Conservation (phyloP, 495 filamentous ascomycete genomes). For the Cercophora samala region DNA sequence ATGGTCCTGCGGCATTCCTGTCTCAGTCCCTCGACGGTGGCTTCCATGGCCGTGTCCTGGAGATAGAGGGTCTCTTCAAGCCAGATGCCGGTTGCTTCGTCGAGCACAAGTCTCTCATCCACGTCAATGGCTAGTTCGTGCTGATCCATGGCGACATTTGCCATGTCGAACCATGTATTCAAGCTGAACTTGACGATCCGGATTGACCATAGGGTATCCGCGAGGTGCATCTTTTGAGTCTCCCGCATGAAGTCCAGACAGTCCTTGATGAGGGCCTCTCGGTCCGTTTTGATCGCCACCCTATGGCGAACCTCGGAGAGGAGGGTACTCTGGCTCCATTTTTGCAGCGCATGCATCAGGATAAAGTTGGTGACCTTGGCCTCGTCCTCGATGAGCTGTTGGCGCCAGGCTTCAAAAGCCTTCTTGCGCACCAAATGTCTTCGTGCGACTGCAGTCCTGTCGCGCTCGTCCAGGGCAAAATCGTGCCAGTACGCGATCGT, state of each 20-base stretch:
- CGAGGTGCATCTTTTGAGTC: slow-evolving; percentile 22
- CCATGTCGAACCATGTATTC: slow-evolving; percentile 20
- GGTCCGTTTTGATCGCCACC: slow-evolving; percentile 24
- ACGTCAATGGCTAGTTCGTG: slow-evolving; percentile 23
- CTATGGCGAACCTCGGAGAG: slow-evolving; percentile 29
- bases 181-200: slow-evolving; percentile 11
- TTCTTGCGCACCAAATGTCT: slow-evolving; percentile 66
- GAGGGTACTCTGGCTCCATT: slow-evolving; percentile 28
- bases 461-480: slow-evolving; percentile 26
- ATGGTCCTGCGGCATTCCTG: slow-evolving; percentile 18
- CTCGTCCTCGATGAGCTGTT: slow-evolving; percentile 70
- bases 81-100: slow-evolving; percentile 33
- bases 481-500: slow-evolving; percentile 25
- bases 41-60: slow-evolving; percentile 21
- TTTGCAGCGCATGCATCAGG: slow-evolving; percentile 43
- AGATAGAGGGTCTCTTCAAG: slow-evolving; percentile 29
- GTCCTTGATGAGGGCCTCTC: slow-evolving; percentile 15
- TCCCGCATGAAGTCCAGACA: slow-evolving; percentile 23
- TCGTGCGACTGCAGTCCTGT: slow-evolving; percentile 59
- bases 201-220: slow-evolving; percentile 21
- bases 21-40: slow-evolving; percentile 17
- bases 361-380: slow-evolving; percentile 66
- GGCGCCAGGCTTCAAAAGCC: slow-evolving; percentile 74
- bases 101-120: slow-evolving; percentile 31
- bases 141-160: slow-evolving; percentile 17